Evolutionary conservation across 2,329 filamentous ascomycete species (phyloP).

Genomic region (Monilinia aucupariae): DNA sequence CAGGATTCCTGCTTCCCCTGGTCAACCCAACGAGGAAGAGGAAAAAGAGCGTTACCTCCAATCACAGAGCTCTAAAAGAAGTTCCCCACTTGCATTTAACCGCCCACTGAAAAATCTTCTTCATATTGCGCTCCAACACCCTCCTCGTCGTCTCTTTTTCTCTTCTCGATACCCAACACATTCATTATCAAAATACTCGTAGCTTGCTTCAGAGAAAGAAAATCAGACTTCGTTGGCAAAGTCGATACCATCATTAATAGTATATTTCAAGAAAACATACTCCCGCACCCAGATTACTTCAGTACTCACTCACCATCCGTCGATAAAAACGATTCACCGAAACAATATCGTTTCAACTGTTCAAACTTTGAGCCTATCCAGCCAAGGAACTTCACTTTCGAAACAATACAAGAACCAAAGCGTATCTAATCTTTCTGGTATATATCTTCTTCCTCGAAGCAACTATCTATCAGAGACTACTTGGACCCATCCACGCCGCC

Average conservation of each 20-base stretch:
- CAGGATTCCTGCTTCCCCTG: not conserved
- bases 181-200: conserved; percentile 4
- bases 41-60: not conserved
- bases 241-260: conserved; percentile 5
- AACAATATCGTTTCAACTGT: not conserved
- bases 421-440: conserved; percentile 9
- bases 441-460: conserved; percentile 7
- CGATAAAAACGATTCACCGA: not conserved
- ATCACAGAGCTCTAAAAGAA: not conserved
- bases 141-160: not conserved
- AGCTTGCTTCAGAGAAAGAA: conserved; percentile 2
- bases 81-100: not conserved
- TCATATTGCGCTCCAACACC: not conserved
- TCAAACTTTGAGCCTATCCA: conserved; percentile 1
- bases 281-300: not conserved
- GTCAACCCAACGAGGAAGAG: not conserved
- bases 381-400: not conserved
- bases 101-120: conserved; percentile 3
- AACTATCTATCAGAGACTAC: not conserved
- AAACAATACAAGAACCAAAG: conserved; percentile 9
- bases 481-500: not conserved
- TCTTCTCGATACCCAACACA: not conserved
- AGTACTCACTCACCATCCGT: not conserved
- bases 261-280: not conserved
- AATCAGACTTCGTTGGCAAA: conserved; percentile 18